phyloP scores from a whole-genome alignment of 768 basidiomycete species.

The Macrolepiota albuminosa region DNA sequence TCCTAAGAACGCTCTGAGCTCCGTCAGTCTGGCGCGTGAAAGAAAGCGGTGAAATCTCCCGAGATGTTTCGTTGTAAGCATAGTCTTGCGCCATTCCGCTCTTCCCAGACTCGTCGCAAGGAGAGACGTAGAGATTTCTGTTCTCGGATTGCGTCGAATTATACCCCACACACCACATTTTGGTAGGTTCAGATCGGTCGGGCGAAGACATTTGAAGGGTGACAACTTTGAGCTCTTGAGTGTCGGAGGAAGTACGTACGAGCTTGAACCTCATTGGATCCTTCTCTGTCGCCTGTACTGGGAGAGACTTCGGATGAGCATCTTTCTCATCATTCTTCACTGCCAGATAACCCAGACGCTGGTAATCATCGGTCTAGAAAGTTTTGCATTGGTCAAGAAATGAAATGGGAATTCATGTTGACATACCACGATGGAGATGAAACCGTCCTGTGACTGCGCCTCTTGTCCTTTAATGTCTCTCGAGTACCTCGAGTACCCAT shows the following conservation, averaged over 20 bases:
- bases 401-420: neutral
- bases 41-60: constrained; percentile 52
- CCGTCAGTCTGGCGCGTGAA: constrained; percentile 11
- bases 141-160: neutral
- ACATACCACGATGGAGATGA: constrained; percentile 46
- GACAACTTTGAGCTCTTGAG: constrained; percentile 26
- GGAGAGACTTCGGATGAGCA: constrained; percentile 18
- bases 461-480: neutral
- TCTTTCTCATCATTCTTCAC: constrained; percentile 3
- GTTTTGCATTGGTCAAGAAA: neutral
- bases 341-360: constrained; percentile 18
- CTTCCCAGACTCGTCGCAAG: constrained; percentile 15
- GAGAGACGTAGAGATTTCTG: constrained; percentile 5
- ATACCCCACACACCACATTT: constrained; percentile 52
- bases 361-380: constrained; percentile 2
- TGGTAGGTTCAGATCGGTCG: constrained; percentile 30
- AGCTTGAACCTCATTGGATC: constrained; percentile 27
- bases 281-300: constrained; percentile 45
- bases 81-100: constrained; percentile 53
- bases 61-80: constrained; percentile 43
- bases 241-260: neutral
- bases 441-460: constrained; percentile 28
- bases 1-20: constrained; percentile 17
- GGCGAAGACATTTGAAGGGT: constrained; percentile 26
- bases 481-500: neutral